A percentile compares a stretch with the other conserved stretches of the same genome.
Conservation (phyloP, 306 rosid genomes). For the Pyrus communis region DNA sequence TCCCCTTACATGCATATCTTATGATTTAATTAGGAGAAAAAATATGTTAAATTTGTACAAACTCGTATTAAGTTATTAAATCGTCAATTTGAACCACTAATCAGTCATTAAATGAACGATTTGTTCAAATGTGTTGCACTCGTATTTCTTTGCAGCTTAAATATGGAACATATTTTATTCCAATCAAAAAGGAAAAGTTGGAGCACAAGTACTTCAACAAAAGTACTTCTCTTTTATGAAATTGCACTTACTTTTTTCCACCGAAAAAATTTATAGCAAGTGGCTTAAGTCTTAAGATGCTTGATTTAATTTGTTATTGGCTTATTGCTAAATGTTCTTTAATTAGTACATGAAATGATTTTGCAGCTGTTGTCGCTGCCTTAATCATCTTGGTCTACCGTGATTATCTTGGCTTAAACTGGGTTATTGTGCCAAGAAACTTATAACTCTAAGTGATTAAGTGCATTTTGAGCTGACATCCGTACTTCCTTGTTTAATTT, state of each 20-base stretch:
- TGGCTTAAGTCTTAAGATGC: slow-evolving; percentile 14
- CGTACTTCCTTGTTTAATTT: neutral
- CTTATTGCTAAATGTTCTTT: neutral
- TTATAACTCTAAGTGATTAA: no score
- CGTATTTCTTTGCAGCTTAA: neutral
- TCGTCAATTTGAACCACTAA: no score
- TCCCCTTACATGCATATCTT: neutral
- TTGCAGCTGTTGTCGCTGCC: neutral
- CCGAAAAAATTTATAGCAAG: slow-evolving; percentile 6
- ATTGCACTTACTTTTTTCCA: neutral
- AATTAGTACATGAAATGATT: neutral
- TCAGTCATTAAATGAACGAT: neutral
- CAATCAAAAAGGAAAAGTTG: neutral
- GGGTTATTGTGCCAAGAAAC: no score
- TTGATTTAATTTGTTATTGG: neutral
- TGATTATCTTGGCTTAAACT: neutral
- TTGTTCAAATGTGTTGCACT: neutral
- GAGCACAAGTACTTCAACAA: neutral
- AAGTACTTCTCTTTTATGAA: neutral
- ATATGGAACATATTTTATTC: neutral
- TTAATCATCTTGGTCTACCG: neutral
- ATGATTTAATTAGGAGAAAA: neutral
- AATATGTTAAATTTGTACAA: neutral
- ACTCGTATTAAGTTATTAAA: neutral
- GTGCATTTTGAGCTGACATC: neutral